Evolutionary conservation across 805 yeast species (phyloP).

Genomic region (Scheffersomyces amazonensis): DNA sequence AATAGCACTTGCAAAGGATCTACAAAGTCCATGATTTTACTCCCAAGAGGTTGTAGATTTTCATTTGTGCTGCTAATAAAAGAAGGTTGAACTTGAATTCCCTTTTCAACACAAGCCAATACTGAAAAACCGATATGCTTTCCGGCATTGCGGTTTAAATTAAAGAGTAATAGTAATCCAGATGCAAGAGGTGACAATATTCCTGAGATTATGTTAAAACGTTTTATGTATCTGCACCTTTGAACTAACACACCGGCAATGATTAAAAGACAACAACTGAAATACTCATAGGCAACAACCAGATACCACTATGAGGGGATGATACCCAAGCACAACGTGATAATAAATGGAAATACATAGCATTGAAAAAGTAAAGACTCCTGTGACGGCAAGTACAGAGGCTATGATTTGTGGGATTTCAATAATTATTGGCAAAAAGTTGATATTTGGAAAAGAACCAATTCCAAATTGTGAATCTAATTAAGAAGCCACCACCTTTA

Average conservation of each 20-base stretch:
- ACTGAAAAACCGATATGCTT: constrained; percentile 45
- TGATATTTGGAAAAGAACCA: constrained; percentile 40
- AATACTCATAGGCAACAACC: constrained; percentile 41
- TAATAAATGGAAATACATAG: constrained; percentile 37
- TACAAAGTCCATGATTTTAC: constrained; percentile 43
- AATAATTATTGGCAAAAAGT: constrained; percentile 42
- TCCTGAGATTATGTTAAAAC: constrained; percentile 28
- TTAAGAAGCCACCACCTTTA: constrained; percentile 31
- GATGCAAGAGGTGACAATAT: constrained; percentile 38
- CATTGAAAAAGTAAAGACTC: constrained; percentile 37
- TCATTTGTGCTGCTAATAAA: constrained; percentile 45
- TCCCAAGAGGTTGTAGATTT: constrained; percentile 52
- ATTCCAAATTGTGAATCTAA: constrained; percentile 42
- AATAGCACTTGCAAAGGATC: constrained; percentile 43
- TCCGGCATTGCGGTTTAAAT: constrained; percentile 30
- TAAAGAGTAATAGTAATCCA: constrained; percentile 42
- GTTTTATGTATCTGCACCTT: constrained; percentile 39
- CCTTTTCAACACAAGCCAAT: constrained; percentile 46
- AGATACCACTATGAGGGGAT: constrained; percentile 45
- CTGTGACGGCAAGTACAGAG: constrained; percentile 31
- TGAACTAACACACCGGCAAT: constrained; percentile 36
- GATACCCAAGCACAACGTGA: constrained; percentile 42
- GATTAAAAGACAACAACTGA: constrained; percentile 36
- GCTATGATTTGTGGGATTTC: constrained; percentile 33
- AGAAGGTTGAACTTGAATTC: constrained; percentile 45